phyloP scores from a whole-genome alignment of 2,329 filamentous ascomycete genomes.

The Ceratocystis papillata region DNA sequence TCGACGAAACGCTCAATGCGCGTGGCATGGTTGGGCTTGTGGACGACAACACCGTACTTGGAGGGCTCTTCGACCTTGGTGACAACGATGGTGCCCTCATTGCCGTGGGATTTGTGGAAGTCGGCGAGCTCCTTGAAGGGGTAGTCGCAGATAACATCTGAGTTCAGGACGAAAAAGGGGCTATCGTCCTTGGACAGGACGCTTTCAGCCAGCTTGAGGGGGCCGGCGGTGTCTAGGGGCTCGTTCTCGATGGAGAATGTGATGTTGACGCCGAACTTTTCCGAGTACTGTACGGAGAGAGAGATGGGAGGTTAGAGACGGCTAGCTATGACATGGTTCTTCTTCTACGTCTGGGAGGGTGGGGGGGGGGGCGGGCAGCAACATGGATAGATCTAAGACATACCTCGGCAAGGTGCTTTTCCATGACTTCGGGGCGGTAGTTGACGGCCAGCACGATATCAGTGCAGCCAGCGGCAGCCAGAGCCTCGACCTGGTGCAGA shows the following conservation, averaged over 20 bases:
- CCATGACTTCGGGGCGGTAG: conserved; percentile 97
- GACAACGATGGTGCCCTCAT: conserved; percentile 94
- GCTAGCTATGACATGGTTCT: conserved; percentile 13
- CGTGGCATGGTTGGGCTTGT: conserved; percentile 83
- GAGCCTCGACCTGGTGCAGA: conserved; percentile 89
- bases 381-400: conserved; percentile 28
- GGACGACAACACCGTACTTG: conserved; percentile 97
- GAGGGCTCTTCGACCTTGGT: conserved; percentile 98
- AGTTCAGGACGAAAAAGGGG: conserved; percentile 98
- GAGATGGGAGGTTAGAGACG: conserved; percentile 7
- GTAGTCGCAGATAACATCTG: conserved; percentile 95
- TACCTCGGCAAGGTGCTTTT: conserved; percentile 81
- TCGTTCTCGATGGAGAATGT: conserved; percentile 95
- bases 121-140: conserved; percentile 80
- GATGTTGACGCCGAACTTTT: conserved; percentile 86
- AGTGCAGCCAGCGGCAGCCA: conserved; percentile 86
- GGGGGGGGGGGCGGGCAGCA: background rate
- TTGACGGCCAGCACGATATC: conserved; percentile 98
- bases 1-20: conserved; percentile 98
- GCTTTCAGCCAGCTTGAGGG: conserved; percentile 86
- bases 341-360: too few relatives aligned
- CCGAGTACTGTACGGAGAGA: conserved; percentile 56
- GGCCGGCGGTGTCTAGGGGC: conserved; percentile 87
- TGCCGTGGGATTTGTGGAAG: conserved; percentile 86
- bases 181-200: conserved; percentile 86